Evolutionary conservation across 1,284 basidiomycete species (phyloP).

Genomic region (Heterobasidion occidentale): DNA sequence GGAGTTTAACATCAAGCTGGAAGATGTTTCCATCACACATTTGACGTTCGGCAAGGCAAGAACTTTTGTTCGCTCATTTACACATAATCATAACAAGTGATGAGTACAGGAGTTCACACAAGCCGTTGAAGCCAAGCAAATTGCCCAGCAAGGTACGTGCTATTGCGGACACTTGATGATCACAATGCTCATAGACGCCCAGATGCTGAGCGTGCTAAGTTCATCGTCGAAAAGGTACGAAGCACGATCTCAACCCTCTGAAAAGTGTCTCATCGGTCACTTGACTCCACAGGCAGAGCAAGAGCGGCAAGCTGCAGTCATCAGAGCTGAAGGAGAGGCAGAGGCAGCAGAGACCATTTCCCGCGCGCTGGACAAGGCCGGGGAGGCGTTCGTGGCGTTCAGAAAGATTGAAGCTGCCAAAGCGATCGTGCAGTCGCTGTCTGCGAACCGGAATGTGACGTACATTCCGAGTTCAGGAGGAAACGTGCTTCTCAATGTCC

Average conservation of each 20-base stretch:
- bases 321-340: slow-evolving; percentile 97
- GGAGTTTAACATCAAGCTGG: slow-evolving; percentile 94
- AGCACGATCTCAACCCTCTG: background rate
- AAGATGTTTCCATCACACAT: slow-evolving; percentile 96
- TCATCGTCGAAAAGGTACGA: slow-evolving; percentile 92
- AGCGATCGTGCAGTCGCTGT: slow-evolving; percentile 84
- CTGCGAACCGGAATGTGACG: slow-evolving; percentile 76
- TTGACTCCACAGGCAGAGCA: slow-evolving; percentile 74
- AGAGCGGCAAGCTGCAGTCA: slow-evolving; percentile 97
- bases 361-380: slow-evolving; percentile 87
- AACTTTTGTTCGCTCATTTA: no score
- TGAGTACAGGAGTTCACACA: slow-evolving; percentile 69
- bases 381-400: slow-evolving; percentile 93
- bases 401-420: slow-evolving; percentile 97
- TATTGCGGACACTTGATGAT: background rate
- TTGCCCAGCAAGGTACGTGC: slow-evolving; percentile 80
- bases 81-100: background rate
- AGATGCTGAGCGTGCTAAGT: slow-evolving; percentile 98
- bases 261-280: slow-evolving; percentile 1
- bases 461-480: slow-evolving; percentile 80
- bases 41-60: slow-evolving; percentile 74
- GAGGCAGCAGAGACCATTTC: slow-evolving; percentile 95
- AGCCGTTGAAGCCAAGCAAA: slow-evolving; percentile 98
- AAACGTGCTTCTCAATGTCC: slow-evolving; percentile 80
- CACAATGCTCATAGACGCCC: background rate